Evolutionary conservation across 352 stramenopile species (phyloP).

Genomic region (Thraustochytrium striatum): DNA sequence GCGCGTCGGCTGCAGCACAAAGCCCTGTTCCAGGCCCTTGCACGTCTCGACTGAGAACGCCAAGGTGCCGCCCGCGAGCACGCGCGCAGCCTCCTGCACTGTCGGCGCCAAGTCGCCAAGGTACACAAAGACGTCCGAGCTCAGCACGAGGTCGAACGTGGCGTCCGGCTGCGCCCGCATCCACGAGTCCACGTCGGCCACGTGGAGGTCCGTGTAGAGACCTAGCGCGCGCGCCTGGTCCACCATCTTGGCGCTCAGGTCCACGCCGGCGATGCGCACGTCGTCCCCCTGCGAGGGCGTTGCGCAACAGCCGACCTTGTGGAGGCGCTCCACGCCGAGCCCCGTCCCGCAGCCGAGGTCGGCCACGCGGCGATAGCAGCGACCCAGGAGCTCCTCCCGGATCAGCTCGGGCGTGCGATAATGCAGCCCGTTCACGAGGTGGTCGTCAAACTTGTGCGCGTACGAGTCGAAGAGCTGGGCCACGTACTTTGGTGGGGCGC

Average conservation of each 20-base stretch:
- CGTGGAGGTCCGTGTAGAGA: background rate
- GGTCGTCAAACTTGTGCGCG: background rate
- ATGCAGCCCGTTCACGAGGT: background rate
- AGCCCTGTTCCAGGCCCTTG: background rate
- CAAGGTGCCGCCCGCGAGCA: background rate
- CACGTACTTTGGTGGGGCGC: background rate
- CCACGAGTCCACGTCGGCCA: background rate
- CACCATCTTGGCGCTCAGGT: background rate
- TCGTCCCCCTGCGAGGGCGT: too few relatives aligned
- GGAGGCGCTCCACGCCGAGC: background rate
- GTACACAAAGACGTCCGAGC: background rate
- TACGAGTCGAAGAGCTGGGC: background rate
- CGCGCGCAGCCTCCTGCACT: background rate
- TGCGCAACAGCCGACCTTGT: background rate
- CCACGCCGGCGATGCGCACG: background rate
- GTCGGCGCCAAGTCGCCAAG: background rate
- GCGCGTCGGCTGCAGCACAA: background rate
- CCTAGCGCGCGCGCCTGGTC: background rate
- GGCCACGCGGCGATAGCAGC: background rate
- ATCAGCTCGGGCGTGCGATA: background rate
- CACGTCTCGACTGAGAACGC: background rate
- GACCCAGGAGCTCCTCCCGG: background rate
- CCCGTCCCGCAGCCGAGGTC: background rate
- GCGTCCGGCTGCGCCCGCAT: background rate
- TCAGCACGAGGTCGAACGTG: background rate